Conservation (phyloP, 1,139 yeast genomes). For the Taphrina communis region DNA sequence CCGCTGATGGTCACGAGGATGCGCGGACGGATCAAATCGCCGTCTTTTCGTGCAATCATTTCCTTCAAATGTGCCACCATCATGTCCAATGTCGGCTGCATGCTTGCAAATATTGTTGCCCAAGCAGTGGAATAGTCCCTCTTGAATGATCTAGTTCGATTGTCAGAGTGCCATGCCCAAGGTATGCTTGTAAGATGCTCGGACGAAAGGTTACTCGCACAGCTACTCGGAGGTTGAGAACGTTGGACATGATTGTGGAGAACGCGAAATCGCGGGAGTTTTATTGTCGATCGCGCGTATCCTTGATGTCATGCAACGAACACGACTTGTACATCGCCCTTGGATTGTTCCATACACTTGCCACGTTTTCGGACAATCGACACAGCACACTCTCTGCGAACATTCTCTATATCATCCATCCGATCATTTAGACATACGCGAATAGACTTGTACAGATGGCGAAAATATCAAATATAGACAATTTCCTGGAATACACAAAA, state of each 20-base stretch:
- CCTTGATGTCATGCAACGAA: neutral
- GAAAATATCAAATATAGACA: neutral
- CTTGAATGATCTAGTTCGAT: neutral
- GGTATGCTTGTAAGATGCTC: no score
- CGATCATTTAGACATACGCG: no score
- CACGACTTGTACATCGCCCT: neutral
- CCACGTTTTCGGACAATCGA: no score
- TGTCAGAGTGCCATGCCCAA: neutral
- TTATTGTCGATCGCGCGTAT: neutral
- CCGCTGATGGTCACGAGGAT: slow-evolving; percentile 40
- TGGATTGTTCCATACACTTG: neutral
- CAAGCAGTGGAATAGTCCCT: neutral
- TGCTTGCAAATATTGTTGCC: neutral
- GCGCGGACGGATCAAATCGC: slow-evolving; percentile 34
- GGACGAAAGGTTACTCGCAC: neutral
- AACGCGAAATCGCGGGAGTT: neutral
- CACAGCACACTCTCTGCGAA: neutral
- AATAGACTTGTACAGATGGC: neutral
- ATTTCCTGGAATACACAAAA: neutral
- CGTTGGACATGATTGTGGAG: slow-evolving; percentile 6
- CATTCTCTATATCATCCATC: no score
- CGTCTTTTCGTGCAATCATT: slow-evolving; percentile 16
- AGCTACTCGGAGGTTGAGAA: neutral
- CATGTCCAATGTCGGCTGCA: slow-evolving; percentile 1
- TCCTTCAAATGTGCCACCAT: slow-evolving; percentile 18